These are phyloP conservation scores for Lachancea lanzarotensis DNA, from an alignment of 805 yeast genomes.

Conservation along the genomic window DNA sequence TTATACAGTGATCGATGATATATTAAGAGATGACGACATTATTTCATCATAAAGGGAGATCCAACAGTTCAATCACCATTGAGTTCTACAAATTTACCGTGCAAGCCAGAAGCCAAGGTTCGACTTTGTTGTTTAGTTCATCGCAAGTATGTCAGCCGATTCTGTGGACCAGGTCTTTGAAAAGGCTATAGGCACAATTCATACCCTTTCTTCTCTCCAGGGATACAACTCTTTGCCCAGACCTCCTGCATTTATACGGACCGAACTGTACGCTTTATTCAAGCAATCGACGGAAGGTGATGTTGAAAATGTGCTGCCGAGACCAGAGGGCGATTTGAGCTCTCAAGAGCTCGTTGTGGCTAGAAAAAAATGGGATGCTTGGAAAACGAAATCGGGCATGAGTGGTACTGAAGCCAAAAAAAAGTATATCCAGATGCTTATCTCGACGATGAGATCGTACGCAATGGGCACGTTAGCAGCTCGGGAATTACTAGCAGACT, in stretches of 20 bases:
- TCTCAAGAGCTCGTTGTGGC: conserved; percentile 60
- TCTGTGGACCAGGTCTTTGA: conserved; percentile 64
- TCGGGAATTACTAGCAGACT: conserved; percentile 54
- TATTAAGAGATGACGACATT: not conserved
- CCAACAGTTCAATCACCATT: not conserved
- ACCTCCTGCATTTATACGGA: conserved; percentile 67
- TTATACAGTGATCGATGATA: too few species aligned
- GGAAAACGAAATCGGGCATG: conserved; percentile 71
- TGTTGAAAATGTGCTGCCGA: conserved; percentile 57
- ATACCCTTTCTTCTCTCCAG: conserved; percentile 60
- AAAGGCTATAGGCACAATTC: conserved; percentile 73
- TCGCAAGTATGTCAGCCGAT: conserved; percentile 11
- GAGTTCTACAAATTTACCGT: not conserved
- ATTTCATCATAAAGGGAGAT: not conserved
- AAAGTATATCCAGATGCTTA: conserved; percentile 56
- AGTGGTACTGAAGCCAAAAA: conserved; percentile 67
- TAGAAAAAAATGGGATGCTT: conserved; percentile 75
- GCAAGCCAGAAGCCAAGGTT: not conserved
- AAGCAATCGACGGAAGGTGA: conserved; percentile 90
- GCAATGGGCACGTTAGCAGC: conserved; percentile 65
- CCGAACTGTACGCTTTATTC: conserved; percentile 70
- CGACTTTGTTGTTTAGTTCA: not conserved
- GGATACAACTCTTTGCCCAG: conserved; percentile 60
- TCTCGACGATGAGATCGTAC: conserved; percentile 65
- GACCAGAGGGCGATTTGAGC: conserved; percentile 48